A percentile compares a stretch with the other conserved stretches of the same genome.
Conservation (phyloP, 768 basidiomycete species). For the Sporobolomyces phaffii region DNA sequence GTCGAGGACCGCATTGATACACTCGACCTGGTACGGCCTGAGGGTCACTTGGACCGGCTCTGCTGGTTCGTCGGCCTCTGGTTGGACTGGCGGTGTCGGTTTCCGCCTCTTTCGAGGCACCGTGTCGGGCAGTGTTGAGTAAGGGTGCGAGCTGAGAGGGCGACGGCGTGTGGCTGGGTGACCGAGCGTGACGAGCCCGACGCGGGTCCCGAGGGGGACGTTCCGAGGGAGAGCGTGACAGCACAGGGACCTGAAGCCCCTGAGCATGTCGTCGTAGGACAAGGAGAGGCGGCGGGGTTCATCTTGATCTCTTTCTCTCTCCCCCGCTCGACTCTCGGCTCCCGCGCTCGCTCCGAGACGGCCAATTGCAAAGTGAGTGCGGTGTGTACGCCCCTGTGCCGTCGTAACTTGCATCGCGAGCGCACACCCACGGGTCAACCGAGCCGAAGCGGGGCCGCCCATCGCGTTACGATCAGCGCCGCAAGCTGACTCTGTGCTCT, state of each 20-base stretch:
- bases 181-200: background rate
- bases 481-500: too few relatives aligned
- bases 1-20: constrained; percentile 66
- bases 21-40: constrained; percentile 80
- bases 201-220: background rate
- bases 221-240: background rate
- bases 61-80: too few relatives aligned
- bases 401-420: too few relatives aligned
- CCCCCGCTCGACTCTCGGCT: background rate
- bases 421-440: too few relatives aligned
- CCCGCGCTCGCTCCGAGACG: too few relatives aligned
- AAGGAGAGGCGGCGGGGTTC: background rate
- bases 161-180: background rate
- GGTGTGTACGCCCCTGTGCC: too few relatives aligned
- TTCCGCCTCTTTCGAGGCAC: too few relatives aligned
- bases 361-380: too few relatives aligned
- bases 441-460: too few relatives aligned
- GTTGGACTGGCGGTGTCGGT: too few relatives aligned
- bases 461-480: too few relatives aligned
- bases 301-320: background rate
- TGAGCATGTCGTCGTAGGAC: background rate
- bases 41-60: constrained; percentile 22
- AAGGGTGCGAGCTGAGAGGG: background rate
- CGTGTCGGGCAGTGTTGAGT: background rate
- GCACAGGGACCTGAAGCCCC: background rate